These are phyloP conservation scores for Pichia insulana DNA, from an alignment of 805 yeast species.

Conservation along the genomic window DNA sequence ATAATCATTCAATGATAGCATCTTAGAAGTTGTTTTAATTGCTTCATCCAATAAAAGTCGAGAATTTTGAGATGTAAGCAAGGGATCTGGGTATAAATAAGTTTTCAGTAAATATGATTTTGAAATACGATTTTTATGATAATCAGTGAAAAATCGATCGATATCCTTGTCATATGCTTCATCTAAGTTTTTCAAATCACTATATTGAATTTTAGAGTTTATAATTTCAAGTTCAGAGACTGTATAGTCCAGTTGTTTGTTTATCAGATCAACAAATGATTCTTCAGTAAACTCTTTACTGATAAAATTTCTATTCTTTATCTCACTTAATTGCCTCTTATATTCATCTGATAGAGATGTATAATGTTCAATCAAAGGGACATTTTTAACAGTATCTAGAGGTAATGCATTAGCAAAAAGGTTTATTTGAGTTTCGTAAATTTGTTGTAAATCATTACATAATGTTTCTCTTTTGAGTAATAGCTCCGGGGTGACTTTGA, in stretches of 20 bases:
- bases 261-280: slow-evolving; percentile 4
- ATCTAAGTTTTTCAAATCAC: slow-evolving; percentile 17
- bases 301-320: not conserved
- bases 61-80: slow-evolving; percentile 13
- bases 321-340: not conserved
- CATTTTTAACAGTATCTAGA: not conserved
- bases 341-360: slow-evolving; percentile 1
- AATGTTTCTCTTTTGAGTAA: slow-evolving; percentile 8
- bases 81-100: slow-evolving; percentile 14
- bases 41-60: slow-evolving; percentile 12
- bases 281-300: slow-evolving; percentile 3
- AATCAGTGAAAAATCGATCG: slow-evolving; percentile 18
- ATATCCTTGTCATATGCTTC: slow-evolving; percentile 14
- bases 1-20: slow-evolving; percentile 22
- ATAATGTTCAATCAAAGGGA: slow-evolving; percentile 9
- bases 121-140: slow-evolving; percentile 20
- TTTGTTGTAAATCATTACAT: slow-evolving; percentile 3
- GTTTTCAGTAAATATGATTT: slow-evolving; percentile 20
- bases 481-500: slow-evolving; percentile 10
- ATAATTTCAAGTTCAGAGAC: slow-evolving; percentile 11
- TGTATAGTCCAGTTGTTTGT: slow-evolving; percentile 8
- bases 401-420: slow-evolving; percentile 1
- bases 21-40: slow-evolving; percentile 17
- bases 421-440: slow-evolving; percentile 11
- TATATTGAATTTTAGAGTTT: slow-evolving; percentile 5